Evolutionary conservation across 2,329 filamentous ascomycete species (phyloP).

Genomic region (Bipolaris cookei): DNA sequence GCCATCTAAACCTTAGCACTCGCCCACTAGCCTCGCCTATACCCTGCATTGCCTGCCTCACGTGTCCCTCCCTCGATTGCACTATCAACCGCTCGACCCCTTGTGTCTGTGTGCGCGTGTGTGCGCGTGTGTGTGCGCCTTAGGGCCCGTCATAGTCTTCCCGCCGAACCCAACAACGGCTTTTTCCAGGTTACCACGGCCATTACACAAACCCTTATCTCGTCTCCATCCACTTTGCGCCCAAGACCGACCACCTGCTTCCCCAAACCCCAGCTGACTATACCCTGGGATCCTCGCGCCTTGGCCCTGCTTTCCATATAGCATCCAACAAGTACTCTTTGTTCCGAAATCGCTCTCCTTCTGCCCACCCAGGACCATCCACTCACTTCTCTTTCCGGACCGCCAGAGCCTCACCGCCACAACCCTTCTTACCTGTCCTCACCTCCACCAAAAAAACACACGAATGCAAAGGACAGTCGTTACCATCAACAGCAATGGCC

Average conservation of each 20-base stretch:
- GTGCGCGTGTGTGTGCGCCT: neutral
- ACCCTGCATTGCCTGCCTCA: slow-evolving; percentile 37
- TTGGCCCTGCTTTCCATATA: slow-evolving; percentile 29
- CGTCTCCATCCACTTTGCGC: slow-evolving; percentile 18
- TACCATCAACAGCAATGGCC: slow-evolving; percentile 93
- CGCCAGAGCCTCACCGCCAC: slow-evolving; percentile 1
- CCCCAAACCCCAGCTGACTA: slow-evolving; percentile 12
- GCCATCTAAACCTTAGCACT: slow-evolving; percentile 10
- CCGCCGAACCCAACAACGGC: slow-evolving; percentile 29
- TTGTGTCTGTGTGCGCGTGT: slow-evolving; percentile 6
- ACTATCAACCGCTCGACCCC: slow-evolving; percentile 21
- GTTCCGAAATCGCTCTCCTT: slow-evolving; percentile 23
- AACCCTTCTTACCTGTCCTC: slow-evolving; percentile 3
- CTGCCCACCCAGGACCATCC: neutral
- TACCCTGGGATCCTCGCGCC: slow-evolving; percentile 24
- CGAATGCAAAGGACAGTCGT: slow-evolving; percentile 71
- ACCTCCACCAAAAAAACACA: slow-evolving; percentile 12
- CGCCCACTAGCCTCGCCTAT: slow-evolving; percentile 14
- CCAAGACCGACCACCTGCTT: slow-evolving; percentile 16
- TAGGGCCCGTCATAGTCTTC: slow-evolving; percentile 21
- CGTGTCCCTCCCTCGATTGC: slow-evolving; percentile 27
- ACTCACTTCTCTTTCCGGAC: neutral
- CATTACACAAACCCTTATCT: slow-evolving; percentile 33
- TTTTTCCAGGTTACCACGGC: slow-evolving; percentile 15
- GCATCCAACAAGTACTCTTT: slow-evolving; percentile 19